These are phyloP conservation scores for Grifola frondosa DNA, from an alignment of 1,284 basidiomycete genomes.

Conservation along the genomic window DNA sequence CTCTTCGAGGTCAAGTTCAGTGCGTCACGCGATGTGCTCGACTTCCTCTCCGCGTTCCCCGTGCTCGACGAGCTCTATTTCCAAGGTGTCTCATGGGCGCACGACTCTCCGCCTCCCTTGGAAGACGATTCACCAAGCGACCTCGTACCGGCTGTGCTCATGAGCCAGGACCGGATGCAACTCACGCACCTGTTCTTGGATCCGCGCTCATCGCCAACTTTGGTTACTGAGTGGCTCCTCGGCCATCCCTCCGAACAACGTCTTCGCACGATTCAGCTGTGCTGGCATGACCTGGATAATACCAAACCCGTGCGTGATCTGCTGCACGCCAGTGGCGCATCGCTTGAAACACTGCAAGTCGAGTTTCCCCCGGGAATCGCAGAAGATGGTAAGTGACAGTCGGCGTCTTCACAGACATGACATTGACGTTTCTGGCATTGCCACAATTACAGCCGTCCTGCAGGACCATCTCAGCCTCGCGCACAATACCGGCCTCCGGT, in stretches of 20 bases:
- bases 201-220: slow-evolving; percentile 30
- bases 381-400: slow-evolving; percentile 21
- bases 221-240: slow-evolving; percentile 33
- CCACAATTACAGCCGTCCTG: slow-evolving; percentile 18
- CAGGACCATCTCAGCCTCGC: slow-evolving; percentile 29
- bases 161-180: slow-evolving; percentile 22
- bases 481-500: slow-evolving; percentile 31
- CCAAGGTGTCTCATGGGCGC: slow-evolving; percentile 32
- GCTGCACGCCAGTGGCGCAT: slow-evolving; percentile 29
- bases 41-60: slow-evolving; percentile 31
- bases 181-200: slow-evolving; percentile 33
- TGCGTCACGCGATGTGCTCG: slow-evolving; percentile 28
- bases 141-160: background rate
- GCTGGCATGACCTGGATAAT: slow-evolving; percentile 33
- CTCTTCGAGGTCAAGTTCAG: slow-evolving; percentile 32
- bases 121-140: background rate
- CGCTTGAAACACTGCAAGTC: slow-evolving; percentile 30
- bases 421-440: background rate
- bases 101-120: slow-evolving; percentile 23
- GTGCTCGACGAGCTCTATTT: slow-evolving; percentile 31
- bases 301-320: slow-evolving; percentile 29
- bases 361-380: slow-evolving; percentile 31
- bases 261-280: slow-evolving; percentile 32
- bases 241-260: slow-evolving; percentile 27
- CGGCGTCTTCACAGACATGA: background rate